Conservation (phyloP, 805 yeast species). For the Wickerhamiella siamensis region DNA sequence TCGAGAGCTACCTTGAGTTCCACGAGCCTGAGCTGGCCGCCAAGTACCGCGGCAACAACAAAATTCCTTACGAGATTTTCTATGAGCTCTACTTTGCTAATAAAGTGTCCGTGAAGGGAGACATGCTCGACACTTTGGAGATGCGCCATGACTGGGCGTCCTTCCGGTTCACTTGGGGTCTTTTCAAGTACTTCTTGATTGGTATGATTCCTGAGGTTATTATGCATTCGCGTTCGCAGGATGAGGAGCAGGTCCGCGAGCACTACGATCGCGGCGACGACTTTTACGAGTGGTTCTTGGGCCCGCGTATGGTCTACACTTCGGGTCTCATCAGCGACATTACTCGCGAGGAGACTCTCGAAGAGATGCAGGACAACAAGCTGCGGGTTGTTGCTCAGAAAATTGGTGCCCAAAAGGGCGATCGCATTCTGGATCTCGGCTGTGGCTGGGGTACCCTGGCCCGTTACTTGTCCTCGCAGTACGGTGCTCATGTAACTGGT, state of each 20-base stretch:
- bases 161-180: constrained; percentile 60
- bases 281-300: constrained; percentile 85
- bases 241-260: constrained; percentile 91
- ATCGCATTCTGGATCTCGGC: constrained; percentile 67
- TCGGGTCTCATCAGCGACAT: constrained; percentile 71
- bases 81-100: constrained; percentile 73
- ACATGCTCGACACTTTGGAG: constrained; percentile 69
- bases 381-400: constrained; percentile 77
- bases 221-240: constrained; percentile 83
- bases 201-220: constrained; percentile 90
- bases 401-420: constrained; percentile 59
- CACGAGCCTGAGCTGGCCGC: constrained; percentile 55
- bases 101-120: constrained; percentile 79
- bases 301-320: constrained; percentile 89
- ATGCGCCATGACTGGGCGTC: constrained; percentile 84
- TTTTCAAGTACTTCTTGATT: constrained; percentile 66
- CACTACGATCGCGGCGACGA: constrained; percentile 95
- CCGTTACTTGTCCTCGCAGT: constrained; percentile 63
- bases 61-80: constrained; percentile 88
- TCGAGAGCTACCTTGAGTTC: constrained; percentile 68
- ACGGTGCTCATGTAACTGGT: constrained; percentile 81
- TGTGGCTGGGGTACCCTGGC: constrained; percentile 97
- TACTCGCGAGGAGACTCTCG: constrained; percentile 52
- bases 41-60: constrained; percentile 56
- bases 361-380: constrained; percentile 73